These are phyloP conservation scores for Blastobotrys niveus DNA, from an alignment of 1,139 yeast genomes.

Conservation along the genomic window DNA sequence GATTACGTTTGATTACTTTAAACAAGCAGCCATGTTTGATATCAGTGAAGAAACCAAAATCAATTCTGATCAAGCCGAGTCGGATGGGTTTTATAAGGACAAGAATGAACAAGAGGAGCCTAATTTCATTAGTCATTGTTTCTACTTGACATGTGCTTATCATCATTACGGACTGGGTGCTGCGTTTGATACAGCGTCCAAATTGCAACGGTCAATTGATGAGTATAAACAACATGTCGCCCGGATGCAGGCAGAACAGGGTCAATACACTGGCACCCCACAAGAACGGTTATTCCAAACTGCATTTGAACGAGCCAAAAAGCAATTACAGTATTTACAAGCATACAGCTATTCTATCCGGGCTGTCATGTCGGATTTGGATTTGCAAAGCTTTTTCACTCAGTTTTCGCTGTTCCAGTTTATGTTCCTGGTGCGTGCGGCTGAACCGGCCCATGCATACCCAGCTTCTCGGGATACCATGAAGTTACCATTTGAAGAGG, in stretches of 20 bases:
- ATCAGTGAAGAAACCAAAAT: conserved; percentile 77
- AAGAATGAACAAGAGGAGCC: conserved; percentile 34
- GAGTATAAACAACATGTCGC: conserved; percentile 50
- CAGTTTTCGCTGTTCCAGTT: conserved; percentile 74
- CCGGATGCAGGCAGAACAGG: conserved; percentile 33
- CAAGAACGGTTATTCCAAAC: conserved; percentile 15
- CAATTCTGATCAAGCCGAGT: conserved; percentile 67
- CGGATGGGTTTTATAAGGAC: conserved; percentile 47
- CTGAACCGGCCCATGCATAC: conserved; percentile 63
- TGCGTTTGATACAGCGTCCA: conserved; percentile 51
- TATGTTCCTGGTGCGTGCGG: conserved; percentile 60
- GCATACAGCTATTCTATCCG: conserved; percentile 33
- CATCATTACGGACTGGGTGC: conserved; percentile 91
- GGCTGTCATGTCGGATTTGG: conserved; percentile 19
- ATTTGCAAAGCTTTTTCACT: conserved; percentile 47
- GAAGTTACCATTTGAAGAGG: conserved; percentile 55
- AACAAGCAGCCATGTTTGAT: conserved; percentile 48
- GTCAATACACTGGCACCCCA: conserved; percentile 29
- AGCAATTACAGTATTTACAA: conserved; percentile 38
- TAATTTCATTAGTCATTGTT: conserved; percentile 86
- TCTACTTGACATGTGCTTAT: conserved; percentile 71
- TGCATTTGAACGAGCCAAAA: conserved; percentile 41
- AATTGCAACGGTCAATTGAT: conserved; percentile 48
- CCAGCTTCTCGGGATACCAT: conserved; percentile 41
- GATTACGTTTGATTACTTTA: conserved; percentile 64